Percentiles rank a stretch among this genome's conserved stretches.
Evolutionary conservation across 176 grass and related monocot species (phyloP).

Genomic region (Canna indica): DNA sequence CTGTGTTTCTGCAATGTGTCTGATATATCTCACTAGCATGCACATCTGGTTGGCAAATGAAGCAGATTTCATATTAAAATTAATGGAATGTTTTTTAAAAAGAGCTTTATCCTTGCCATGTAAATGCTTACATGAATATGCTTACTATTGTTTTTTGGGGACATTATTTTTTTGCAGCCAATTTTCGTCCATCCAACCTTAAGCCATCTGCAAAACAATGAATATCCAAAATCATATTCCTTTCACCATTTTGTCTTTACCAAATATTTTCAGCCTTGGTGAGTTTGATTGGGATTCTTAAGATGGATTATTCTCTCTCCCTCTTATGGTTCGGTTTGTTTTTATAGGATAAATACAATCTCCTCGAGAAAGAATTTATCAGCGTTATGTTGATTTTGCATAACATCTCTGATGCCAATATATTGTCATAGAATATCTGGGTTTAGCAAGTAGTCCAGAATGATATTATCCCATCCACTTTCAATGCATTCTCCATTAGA

Average conservation of each 20-base stretch:
- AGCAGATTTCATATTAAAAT: too few relatives aligned
- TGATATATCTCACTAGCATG: not conserved
- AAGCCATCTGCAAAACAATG: not conserved
- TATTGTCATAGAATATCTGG: too few relatives aligned
- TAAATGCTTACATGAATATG: too few relatives aligned
- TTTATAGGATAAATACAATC: not conserved
- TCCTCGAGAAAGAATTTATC: not conserved
- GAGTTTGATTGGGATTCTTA: not conserved
- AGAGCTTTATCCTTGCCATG: too few relatives aligned
- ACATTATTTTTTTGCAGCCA: slow-evolving; percentile 13
- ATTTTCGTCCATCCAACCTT: slow-evolving; percentile 17
- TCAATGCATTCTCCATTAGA: too few relatives aligned
- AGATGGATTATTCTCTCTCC: not conserved
- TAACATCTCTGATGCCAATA: too few relatives aligned
- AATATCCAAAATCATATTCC: not conserved
- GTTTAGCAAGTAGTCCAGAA: too few relatives aligned
- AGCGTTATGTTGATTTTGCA: too few relatives aligned
- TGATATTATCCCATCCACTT: too few relatives aligned
- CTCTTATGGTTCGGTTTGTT: not conserved
- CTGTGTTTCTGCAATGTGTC: too few relatives aligned
- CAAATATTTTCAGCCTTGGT: not conserved
- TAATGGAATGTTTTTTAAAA: too few relatives aligned
- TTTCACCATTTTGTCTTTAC: not conserved
- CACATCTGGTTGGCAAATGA: not conserved
- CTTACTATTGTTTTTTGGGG: not conserved